Percentiles rank a stretch among this genome's conserved stretches.
Conservation (phyloP, 495 filamentous ascomycete species). For the Xylaria longipes region DNA sequence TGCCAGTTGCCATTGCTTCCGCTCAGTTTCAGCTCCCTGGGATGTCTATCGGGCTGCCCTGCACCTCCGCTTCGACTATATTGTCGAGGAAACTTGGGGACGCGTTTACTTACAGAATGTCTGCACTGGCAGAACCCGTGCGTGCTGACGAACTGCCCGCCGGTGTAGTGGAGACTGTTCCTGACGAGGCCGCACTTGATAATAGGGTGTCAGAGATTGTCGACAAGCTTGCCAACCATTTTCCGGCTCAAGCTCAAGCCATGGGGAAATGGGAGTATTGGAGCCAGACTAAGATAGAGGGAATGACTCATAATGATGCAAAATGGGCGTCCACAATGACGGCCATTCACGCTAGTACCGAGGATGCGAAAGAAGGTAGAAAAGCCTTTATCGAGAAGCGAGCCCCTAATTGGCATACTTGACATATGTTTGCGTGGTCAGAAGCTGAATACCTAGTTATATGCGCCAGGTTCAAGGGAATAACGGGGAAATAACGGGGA, state of each 20-base stretch:
- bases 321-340: background rate
- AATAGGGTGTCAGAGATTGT: conserved; percentile 25
- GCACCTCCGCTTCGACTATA: conserved; percentile 33
- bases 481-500: too few species aligned
- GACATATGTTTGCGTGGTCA: background rate
- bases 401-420: background rate
- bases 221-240: conserved; percentile 25
- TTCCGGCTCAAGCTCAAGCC: conserved; percentile 36
- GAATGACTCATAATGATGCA: too few species aligned
- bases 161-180: conserved; percentile 25
- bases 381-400: conserved; percentile 34
- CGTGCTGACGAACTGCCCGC: conserved; percentile 26
- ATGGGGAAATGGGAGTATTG: conserved; percentile 43
- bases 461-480: too few species aligned
- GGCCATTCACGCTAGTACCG: conserved; percentile 28
- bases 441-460: too few species aligned
- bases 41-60: conserved; percentile 36
- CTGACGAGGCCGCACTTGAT: conserved; percentile 25
- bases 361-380: conserved; percentile 39
- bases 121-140: conserved; percentile 32
- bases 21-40: conserved; percentile 33
- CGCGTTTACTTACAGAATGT: conserved; percentile 30
- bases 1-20: conserved; percentile 28
- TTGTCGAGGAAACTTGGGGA: conserved; percentile 29
- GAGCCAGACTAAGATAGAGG: conserved; percentile 33